phyloP scores from a whole-genome alignment of 177 flowering plant genomes.

The Vitis hybrid region DNA sequence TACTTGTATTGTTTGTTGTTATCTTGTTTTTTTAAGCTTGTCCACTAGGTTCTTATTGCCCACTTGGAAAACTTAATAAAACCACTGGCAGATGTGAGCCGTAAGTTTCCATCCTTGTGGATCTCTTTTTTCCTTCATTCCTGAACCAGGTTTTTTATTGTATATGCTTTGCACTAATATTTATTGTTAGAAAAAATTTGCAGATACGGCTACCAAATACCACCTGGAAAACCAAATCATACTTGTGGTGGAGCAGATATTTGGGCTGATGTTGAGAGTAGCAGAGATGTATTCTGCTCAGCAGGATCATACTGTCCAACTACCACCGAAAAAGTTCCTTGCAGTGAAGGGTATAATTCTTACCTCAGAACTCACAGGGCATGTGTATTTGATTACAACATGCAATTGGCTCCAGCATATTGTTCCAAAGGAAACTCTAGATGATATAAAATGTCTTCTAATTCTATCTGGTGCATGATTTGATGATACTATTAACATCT shows the following conservation, averaged over 20 bases:
- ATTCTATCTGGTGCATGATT: no score
- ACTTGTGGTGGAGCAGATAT: slow-evolving; percentile 74
- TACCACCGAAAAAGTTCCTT: slow-evolving; percentile 28
- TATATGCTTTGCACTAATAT: no score
- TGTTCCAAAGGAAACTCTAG: no score
- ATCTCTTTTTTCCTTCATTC: no score
- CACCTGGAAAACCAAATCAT: slow-evolving; percentile 50
- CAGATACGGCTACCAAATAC: slow-evolving; percentile 61
- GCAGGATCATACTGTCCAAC: slow-evolving; percentile 73
- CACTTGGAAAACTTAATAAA: slow-evolving; percentile 44
- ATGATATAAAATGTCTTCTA: no score
- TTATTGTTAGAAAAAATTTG: neutral
- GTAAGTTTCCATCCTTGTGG: slow-evolving; percentile 35
- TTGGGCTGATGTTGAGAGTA: slow-evolving; percentile 57
- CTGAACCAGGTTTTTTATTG: no score
- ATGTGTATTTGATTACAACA: no score
- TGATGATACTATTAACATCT: no score
- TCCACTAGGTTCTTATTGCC: slow-evolving; percentile 67
- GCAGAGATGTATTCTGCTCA: slow-evolving; percentile 60
- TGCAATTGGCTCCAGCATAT: no score
- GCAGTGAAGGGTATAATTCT: slow-evolving; percentile 46
- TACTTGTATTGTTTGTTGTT: no score
- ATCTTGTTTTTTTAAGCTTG: slow-evolving; percentile 37
- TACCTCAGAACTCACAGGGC: no score
- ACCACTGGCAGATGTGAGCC: slow-evolving; percentile 58